phyloP scores from a whole-genome alignment of 148 eudicot genomes.

The Spergularia bocconei region DNA sequence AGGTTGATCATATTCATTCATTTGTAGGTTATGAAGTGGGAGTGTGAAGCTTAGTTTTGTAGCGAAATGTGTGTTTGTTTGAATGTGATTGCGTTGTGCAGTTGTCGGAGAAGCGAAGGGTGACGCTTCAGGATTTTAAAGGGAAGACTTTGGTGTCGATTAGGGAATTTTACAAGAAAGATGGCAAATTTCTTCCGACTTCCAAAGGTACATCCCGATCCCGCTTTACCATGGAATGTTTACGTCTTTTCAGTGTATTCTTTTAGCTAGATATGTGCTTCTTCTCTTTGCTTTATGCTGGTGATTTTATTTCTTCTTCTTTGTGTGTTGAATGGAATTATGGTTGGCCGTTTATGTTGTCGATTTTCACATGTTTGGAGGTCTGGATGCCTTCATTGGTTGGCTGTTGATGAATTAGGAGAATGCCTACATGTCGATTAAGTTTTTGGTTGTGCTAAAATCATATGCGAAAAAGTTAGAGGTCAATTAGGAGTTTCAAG shows the following conservation, averaged over 20 bases:
- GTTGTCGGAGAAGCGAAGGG: slow-evolving; percentile 77
- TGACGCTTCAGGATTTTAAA: slow-evolving; percentile 73
- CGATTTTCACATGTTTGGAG: neutral
- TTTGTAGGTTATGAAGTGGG: neutral
- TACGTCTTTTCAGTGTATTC: neutral
- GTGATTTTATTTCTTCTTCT: neutral
- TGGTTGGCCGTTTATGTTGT: neutral
- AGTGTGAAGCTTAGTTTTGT: too few relatives aligned
- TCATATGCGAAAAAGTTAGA: neutral
- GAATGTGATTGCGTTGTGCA: slow-evolving; percentile 28
- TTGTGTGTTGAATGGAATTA: neutral
- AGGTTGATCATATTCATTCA: neutral
- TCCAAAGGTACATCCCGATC: slow-evolving; percentile 56
- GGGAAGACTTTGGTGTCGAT: slow-evolving; percentile 88
- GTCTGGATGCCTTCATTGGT: too few relatives aligned
- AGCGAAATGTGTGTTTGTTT: neutral
- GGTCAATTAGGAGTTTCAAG: neutral
- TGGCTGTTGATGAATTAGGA: neutral
- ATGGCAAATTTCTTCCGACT: slow-evolving; percentile 79
- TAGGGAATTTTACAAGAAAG: slow-evolving; percentile 79
- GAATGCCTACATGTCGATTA: neutral
- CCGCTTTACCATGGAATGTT: neutral
- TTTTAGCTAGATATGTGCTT: neutral
- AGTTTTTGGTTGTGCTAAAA: neutral
- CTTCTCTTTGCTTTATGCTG: neutral